Evolutionary conservation across 306 rosid species (phyloP).

Genomic region (Lathyrus aphaca): DNA sequence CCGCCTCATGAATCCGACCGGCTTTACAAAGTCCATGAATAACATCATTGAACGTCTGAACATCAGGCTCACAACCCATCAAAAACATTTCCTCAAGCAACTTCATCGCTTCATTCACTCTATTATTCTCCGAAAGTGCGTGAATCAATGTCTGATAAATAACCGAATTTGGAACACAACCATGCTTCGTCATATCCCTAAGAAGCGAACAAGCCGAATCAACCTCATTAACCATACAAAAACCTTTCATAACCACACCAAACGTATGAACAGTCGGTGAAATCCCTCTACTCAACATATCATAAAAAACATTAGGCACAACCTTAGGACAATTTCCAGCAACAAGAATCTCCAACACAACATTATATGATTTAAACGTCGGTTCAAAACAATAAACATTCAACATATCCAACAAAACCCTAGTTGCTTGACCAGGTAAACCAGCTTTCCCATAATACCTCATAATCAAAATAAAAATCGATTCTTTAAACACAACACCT

Average conservation of each 20-base stretch:
- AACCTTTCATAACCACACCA: constrained; percentile 81
- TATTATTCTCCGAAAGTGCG: constrained; percentile 62
- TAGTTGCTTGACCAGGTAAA: constrained; percentile 84
- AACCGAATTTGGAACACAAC: constrained; percentile 84
- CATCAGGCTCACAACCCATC: constrained; percentile 93
- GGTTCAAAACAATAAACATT: constrained; percentile 66
- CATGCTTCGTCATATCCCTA: constrained; percentile 85
- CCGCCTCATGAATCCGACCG: constrained; percentile 69
- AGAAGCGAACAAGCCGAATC: constrained; percentile 87
- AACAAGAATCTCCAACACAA: constrained; percentile 71
- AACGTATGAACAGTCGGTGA: constrained; percentile 73
- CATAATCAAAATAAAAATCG: constrained; percentile 74
- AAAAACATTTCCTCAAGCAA: constrained; percentile 89
- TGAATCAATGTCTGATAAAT: constrained; percentile 91
- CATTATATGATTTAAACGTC: constrained; percentile 76
- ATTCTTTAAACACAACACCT: constrained; percentile 68
- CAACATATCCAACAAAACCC: constrained; percentile 88
- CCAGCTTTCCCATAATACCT: constrained; percentile 73
- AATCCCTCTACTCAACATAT: constrained; percentile 79
- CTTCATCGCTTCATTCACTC: constrained; percentile 67
- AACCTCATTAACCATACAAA: constrained; percentile 76
- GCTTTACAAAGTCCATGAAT: constrained; percentile 75
- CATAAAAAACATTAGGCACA: constrained; percentile 78
- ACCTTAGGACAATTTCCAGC: constrained; percentile 69
- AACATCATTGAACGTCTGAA: constrained; percentile 84